Evolutionary conservation across 2,329 filamentous ascomycete species (phyloP).

Genomic region (Apiospora hydei): DNA sequence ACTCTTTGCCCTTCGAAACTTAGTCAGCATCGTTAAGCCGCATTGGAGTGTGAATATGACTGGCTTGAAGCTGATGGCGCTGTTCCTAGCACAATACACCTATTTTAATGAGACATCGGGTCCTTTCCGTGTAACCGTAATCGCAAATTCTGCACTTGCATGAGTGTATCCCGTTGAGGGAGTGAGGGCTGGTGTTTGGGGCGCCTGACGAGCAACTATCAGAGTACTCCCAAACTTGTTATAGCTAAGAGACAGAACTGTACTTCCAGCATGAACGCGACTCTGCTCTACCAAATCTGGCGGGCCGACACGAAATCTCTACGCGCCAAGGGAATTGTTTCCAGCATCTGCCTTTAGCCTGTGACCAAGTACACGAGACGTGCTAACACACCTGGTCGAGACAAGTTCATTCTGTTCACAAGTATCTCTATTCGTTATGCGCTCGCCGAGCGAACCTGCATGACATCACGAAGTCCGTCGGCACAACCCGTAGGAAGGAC

Average conservation of each 20-base stretch:
- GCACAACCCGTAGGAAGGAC: background rate
- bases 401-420: background rate
- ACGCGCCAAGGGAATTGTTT: background rate
- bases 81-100: too few relatives aligned
- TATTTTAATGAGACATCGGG: too few relatives aligned
- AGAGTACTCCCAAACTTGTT: background rate
- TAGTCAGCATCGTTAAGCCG: too few relatives aligned
- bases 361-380: background rate
- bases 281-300: background rate
- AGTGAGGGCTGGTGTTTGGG: too few relatives aligned
- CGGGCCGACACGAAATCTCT: background rate
- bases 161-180: too few relatives aligned
- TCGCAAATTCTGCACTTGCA: too few relatives aligned
- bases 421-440: background rate
- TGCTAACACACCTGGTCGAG: background rate
- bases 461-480: background rate
- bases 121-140: too few relatives aligned
- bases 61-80: too few relatives aligned
- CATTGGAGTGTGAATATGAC: too few relatives aligned
- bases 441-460: background rate
- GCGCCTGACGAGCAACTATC: too few relatives aligned
- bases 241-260: background rate
- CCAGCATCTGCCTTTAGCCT: rapidly evolving
- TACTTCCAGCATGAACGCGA: background rate
- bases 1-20: too few relatives aligned